Evolutionary conservation across 352 stramenopile genomes (phyloP).

Genomic region (Phytophthora sojae): DNA sequence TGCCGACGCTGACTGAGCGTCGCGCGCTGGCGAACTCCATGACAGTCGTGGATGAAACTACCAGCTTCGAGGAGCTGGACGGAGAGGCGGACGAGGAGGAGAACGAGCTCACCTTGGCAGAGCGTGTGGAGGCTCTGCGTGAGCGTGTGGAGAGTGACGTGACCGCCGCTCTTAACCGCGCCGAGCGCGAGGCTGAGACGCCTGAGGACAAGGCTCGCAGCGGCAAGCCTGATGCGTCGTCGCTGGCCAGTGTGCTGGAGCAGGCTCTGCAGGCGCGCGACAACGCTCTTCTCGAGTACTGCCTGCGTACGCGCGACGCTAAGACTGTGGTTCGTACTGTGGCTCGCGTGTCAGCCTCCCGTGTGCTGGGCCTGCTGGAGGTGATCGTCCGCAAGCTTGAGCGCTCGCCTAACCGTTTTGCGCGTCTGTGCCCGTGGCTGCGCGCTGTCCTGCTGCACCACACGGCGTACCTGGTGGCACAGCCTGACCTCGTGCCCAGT

Average conservation of each 20-base stretch:
- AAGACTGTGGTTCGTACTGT: constrained; percentile 85
- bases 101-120: constrained; percentile 72
- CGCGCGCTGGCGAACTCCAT: constrained; percentile 63
- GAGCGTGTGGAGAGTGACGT: constrained; percentile 81
- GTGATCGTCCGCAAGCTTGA: constrained; percentile 88
- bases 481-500: constrained; percentile 84
- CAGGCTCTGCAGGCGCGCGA: constrained; percentile 88
- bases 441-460: constrained; percentile 84
- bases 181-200: constrained; percentile 48
- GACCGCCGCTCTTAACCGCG: constrained; percentile 63
- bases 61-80: constrained; percentile 66
- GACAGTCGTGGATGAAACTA: constrained; percentile 68
- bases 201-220: constrained; percentile 36
- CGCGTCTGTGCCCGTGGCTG: constrained; percentile 84
- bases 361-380: constrained; percentile 80
- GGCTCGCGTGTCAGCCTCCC: constrained; percentile 73
- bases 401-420: constrained; percentile 79
- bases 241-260: constrained; percentile 81
- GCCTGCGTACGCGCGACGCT: constrained; percentile 72
- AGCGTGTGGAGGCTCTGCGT: constrained; percentile 79
- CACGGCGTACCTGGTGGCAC: constrained; percentile 86
- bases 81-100: constrained; percentile 58
- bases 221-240: constrained; percentile 83
- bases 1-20: constrained; percentile 79
- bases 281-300: constrained; percentile 89